phyloP scores from a whole-genome alignment of 2,329 filamentous ascomycete species.

The Fusarium annulatum region DNA sequence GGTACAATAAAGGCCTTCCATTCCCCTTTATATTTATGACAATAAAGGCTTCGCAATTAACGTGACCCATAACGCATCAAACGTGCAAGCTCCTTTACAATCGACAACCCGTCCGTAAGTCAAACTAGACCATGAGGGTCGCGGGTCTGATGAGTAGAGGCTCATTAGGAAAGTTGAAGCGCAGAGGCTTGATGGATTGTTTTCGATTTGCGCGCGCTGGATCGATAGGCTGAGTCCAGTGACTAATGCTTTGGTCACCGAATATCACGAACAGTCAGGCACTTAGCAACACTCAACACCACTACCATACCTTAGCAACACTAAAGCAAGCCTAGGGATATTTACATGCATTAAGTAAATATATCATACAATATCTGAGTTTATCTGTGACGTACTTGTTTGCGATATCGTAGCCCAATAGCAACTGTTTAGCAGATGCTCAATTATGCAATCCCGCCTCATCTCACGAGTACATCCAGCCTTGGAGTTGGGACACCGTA shows the following conservation, averaged over 20 bases:
- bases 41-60: too few species aligned
- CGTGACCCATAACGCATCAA: not conserved
- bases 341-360: too few species aligned
- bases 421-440: not conserved
- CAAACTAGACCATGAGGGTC: fast-evolving
- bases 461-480: not conserved
- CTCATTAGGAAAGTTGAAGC: fast-evolving
- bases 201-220: not conserved
- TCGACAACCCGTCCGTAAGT: too few species aligned
- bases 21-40: too few species aligned
- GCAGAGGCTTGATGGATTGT: fast-evolving
- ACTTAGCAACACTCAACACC: too few species aligned
- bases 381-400: too few species aligned
- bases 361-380: fast-evolving
- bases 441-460: not conserved
- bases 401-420: fast-evolving
- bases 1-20: fast-evolving
- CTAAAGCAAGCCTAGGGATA: too few species aligned
- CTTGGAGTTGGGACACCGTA: not conserved
- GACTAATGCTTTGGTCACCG: not conserved
- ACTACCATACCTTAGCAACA: too few species aligned
- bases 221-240: not conserved
- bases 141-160: fast-evolving
- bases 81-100: too few species aligned
- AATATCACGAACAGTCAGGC: too few species aligned